Base-by-base conservation (phyloP, 2,329 filamentous ascomycete species). In the Hypoxylon sp. region DNA sequence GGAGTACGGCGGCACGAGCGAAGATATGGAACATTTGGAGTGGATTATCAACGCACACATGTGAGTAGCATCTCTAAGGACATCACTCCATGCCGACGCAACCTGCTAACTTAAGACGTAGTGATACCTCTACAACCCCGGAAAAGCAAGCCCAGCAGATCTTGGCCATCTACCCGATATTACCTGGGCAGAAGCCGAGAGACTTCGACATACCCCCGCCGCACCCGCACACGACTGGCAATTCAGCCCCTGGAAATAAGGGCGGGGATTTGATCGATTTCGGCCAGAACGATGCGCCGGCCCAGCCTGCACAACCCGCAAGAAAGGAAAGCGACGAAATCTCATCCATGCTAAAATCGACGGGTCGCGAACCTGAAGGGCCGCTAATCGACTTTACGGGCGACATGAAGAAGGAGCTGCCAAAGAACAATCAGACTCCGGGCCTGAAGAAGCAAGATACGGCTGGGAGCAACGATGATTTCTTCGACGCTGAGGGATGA, bases 21-120 rank as follows among this genome's bases (percentile, higher is more conserved):
- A 95, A 76, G 92, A 92, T 26, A 92, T 96, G 77, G 93, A 96
- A 76, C 93, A 92, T 70, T 81, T 99, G 28, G 96, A 98, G 79
- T 99, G 93, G 93, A 94, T 98, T 74, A 92, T 99, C 74, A 91
- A 95, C 77, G 91, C 94, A 1, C 84, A 89, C 59, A 87, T 99
- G 93, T 97, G 80, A 75, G 83, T 78, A n/a, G 7, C 42, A 14
- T 14, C 12, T 11, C 48, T 38, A 4, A 5, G 42, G 18, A 24
- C 61, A 26, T 12, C 22, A 12, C 0, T 16, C n/a, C 28, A 16
- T 28, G 32, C 40, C 30, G 28, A 30, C 22, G 16, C 12, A 26
- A 18, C n/a, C 44, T 44, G 33, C 70, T 70, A 14, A 72, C 67
- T 64, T 18, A 65, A 28, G 20, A 33, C 49, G 56, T 45, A 77